phyloP scores from a whole-genome alignment of 1,284 basidiomycete genomes.

The Tilletia indica region DNA sequence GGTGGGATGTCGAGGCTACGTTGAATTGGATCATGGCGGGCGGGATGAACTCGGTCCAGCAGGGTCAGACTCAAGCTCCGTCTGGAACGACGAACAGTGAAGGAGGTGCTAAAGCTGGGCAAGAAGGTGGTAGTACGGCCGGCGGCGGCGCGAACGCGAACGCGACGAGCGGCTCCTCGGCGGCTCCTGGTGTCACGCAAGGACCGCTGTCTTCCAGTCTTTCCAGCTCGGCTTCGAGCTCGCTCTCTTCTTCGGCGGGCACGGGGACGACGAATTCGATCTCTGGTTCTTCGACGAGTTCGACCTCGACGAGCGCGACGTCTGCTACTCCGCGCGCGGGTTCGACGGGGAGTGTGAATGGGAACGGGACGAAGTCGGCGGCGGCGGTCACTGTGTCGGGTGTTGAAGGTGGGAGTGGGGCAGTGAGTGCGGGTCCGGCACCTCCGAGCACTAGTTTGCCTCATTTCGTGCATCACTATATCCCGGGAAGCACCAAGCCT shows the following conservation, averaged over 20 bases:
- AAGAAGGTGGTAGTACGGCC: background rate
- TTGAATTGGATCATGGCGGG: slow-evolving; percentile 85
- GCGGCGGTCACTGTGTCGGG: too few relatives aligned
- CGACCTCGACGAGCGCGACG: slow-evolving; percentile 8
- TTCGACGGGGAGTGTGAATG: background rate
- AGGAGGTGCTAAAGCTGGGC: background rate
- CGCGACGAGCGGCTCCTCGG: background rate
- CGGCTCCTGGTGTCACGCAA: background rate
- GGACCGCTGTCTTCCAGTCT: slow-evolving; percentile 11
- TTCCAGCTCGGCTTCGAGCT: slow-evolving; percentile 12
- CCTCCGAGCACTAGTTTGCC: slow-evolving; percentile 9
- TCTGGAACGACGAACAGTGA: too few relatives aligned
- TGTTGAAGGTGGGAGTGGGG: background rate
- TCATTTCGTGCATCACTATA: slow-evolving; percentile 14
- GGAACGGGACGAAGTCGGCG: background rate
- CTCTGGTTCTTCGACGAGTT: background rate
- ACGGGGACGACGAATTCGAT: slow-evolving; percentile 1
- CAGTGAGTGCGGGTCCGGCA: background rate
- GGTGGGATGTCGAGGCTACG: slow-evolving; percentile 89
- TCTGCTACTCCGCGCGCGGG: slow-evolving; percentile 10
- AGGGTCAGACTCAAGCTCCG: too few relatives aligned
- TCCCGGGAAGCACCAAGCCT: slow-evolving; percentile 14
- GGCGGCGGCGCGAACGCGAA: background rate
- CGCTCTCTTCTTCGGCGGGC: slow-evolving; percentile 5
- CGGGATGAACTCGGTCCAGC: slow-evolving; percentile 34